Conservation (phyloP, 1,139 yeast genomes). For the Sugiyamaella novakii region DNA sequence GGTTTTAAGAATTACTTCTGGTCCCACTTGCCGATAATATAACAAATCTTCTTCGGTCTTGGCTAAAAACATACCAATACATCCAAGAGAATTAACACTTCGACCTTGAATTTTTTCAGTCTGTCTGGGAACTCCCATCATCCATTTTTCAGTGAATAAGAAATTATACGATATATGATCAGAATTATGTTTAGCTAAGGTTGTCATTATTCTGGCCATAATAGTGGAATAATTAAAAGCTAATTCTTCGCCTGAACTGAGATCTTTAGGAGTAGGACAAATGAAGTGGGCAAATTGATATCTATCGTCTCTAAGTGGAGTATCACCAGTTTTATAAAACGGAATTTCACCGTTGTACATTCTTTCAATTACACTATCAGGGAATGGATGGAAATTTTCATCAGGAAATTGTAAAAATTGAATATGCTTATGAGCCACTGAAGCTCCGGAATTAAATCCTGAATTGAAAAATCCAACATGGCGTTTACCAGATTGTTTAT, state of each 20-base stretch:
- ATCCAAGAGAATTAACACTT: constrained; percentile 80
- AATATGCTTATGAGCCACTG: constrained; percentile 89
- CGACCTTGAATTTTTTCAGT: constrained; percentile 44
- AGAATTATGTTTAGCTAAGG: constrained; percentile 46
- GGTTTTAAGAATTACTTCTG: constrained; percentile 49
- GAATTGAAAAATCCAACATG: constrained; percentile 85
- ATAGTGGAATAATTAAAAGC: constrained; percentile 68
- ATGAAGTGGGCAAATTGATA: constrained; percentile 84
- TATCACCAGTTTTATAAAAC: constrained; percentile 47
- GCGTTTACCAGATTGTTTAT: constrained; percentile 44
- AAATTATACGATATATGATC: constrained; percentile 64
- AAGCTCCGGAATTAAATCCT: constrained; percentile 87
- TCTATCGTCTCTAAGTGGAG: constrained; percentile 62
- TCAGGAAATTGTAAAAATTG: constrained; percentile 78
- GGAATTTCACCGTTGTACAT: constrained; percentile 28
- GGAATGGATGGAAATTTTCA: constrained; percentile 56
- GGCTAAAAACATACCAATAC: constrained; percentile 74
- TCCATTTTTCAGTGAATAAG: constrained; percentile 76
- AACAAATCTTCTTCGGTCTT: constrained; percentile 58
- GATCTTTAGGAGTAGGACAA: constrained; percentile 52
- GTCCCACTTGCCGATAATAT: constrained; percentile 35
- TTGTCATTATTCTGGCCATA: constrained; percentile 69
- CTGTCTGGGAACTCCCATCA: constrained; percentile 83
- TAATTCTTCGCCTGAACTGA: constrained; percentile 46
- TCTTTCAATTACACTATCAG: constrained; percentile 52